Evolutionary conservation across 441 rosid genomes (phyloP).

Genomic region (Melastoma candidum): DNA sequence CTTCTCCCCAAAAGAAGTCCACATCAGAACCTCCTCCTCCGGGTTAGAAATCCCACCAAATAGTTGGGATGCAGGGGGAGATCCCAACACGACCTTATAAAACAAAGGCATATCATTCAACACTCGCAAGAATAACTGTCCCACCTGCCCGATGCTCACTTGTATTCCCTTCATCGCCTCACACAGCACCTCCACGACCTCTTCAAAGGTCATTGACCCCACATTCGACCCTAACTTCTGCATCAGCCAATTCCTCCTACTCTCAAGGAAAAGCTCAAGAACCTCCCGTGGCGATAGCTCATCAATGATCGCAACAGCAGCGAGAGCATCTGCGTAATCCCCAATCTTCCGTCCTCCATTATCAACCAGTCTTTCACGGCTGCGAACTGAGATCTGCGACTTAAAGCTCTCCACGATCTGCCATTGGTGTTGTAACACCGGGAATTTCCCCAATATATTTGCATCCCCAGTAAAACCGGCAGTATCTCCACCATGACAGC

Average conservation of each 20-base stretch:
- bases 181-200: conserved; percentile 57
- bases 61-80: conserved; percentile 92
- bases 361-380: conserved; percentile 77
- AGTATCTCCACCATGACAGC: not conserved
- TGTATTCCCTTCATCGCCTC: conserved; percentile 63
- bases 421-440: conserved; percentile 91
- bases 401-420: conserved; percentile 97
- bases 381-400: conserved; percentile 86
- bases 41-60: conserved; percentile 95
- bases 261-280: conserved; percentile 59
- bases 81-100: conserved; percentile 67
- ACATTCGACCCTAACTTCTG: conserved; percentile 44
- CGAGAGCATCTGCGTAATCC: conserved; percentile 76
- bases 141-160: conserved; percentile 77
- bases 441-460: conserved; percentile 60
- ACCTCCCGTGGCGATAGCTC: conserved; percentile 68
- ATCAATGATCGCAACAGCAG: conserved; percentile 80
- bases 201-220: conserved; percentile 27
- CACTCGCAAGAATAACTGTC: conserved; percentile 81
- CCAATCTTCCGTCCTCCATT: conserved; percentile 35
- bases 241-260: conserved; percentile 65
- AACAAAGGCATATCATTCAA: conserved; percentile 85
- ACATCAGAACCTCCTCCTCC: conserved; percentile 79
- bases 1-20: conserved; percentile 79
- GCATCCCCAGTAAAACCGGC: conserved; percentile 36